These are phyloP conservation scores for Aureobasidium sp. DNA, from an alignment of 2,329 filamentous ascomycete genomes.

Conservation along the genomic window DNA sequence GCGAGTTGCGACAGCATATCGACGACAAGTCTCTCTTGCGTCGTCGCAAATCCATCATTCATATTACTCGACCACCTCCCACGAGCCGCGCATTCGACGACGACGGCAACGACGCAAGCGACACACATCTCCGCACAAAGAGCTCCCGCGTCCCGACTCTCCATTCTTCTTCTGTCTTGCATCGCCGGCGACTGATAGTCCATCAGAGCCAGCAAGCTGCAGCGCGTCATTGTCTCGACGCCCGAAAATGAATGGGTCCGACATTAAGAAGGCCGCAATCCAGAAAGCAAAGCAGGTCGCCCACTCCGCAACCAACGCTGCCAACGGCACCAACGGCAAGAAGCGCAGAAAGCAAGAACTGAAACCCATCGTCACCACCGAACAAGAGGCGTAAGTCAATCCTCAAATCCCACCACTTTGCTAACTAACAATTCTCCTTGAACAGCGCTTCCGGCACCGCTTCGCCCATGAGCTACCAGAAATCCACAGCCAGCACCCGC, in stretches of 20 bases:
- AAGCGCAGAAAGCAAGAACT: conserved; percentile 67
- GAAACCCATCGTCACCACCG: conserved; percentile 70
- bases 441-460: conserved; percentile 11
- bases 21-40: background rate
- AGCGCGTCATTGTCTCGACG: background rate
- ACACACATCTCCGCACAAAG: background rate
- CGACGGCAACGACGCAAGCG: background rate
- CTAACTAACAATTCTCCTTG: conserved; percentile 18
- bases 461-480: conserved; percentile 19
- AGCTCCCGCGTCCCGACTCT: background rate
- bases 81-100: background rate
- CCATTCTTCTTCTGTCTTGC: conserved; percentile 4
- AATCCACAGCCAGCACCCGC: conserved; percentile 41
- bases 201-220: conserved; percentile 4
- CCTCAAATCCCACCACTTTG: background rate
- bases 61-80: background rate
- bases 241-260: conserved; percentile 52
- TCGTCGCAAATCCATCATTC: background rate
- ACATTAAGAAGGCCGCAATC: conserved; percentile 58
- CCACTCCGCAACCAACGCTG: conserved; percentile 43
- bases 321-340: conserved; percentile 49
- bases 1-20: conserved; percentile 7
- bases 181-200: background rate
- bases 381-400: conserved; percentile 43
- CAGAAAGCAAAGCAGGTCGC: conserved; percentile 61